Evolutionary conservation across 139 green algal species (phyloP), one percentile per base, ranked within the genome.

Genomic region (Chlorella sp.): DNA sequence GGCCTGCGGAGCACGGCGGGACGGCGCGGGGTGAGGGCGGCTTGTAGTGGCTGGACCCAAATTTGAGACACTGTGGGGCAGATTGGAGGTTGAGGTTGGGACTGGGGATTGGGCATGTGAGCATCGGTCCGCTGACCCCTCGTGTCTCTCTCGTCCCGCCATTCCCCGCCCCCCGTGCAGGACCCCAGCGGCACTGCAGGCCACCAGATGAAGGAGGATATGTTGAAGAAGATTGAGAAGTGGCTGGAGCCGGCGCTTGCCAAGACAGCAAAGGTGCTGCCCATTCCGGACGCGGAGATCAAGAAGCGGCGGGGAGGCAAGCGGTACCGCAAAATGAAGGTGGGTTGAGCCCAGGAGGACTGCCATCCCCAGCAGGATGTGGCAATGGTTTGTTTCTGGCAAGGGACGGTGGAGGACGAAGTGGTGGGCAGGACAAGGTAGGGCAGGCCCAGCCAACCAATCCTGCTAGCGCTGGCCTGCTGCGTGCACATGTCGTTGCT

Each of bases 191-290:
- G 94, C 73, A 71, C 88, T 22, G 83, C 69, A 3, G 94, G 93
- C 0, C 48, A 64, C 9, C 37, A 42, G 26, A 96, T 96, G 94
- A 88, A 91, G 42, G 96, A 96, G 7, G 96, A 98, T 53, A 98
- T 99, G 76, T 18, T 92, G 37, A 92, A 93, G 40, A 99, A 99
- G 90, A 98, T 99, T n/a, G 97, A 98, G 19, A 99, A 99, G 94
- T 99, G 96, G 97, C 98, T 99, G 94, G 98, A 99, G 94, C 97
- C 97, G 57, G 96, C 98, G 37, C 98, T 98, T 19, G 97, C 97
- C 40, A 98, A 98, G 93, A 95, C 92, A 1, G 82, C 81, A 16
- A 88, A 99, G 93, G 97, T 99, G 48, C 94, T 99, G 91, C 95
- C 96, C 0, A 88, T 95, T 22, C 98, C 98, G 0, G 98, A 99